Percentiles rank a stretch among this genome's conserved stretches.
Evolutionary conservation across 2,329 filamentous ascomycete species (phyloP).

Genomic region (Ceratocystis cubensis): DNA sequence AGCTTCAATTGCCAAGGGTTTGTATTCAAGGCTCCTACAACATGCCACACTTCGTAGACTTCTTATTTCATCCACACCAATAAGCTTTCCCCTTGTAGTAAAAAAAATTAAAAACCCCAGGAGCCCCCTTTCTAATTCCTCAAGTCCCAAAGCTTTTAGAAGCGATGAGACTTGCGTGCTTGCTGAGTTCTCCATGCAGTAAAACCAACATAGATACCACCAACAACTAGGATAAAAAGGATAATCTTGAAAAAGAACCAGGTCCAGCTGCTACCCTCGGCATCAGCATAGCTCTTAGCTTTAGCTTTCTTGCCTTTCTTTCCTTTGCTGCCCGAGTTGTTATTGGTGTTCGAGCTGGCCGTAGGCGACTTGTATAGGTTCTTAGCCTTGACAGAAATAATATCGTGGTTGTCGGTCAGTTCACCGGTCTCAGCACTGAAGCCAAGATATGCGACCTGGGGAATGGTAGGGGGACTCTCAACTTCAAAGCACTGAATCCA

Average conservation of each 20-base stretch:
- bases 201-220: conserved; percentile 71
- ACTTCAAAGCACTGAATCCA: conserved; percentile 86
- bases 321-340: conserved; percentile 30
- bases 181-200: conserved; percentile 64
- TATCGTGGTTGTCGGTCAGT: conserved; percentile 94
- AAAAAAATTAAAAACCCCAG: background rate
- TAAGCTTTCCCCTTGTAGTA: background rate
- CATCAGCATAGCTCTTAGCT: conserved; percentile 19
- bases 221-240: conserved; percentile 56
- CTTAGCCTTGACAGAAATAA: conserved; percentile 71
- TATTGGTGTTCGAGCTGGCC: conserved; percentile 26
- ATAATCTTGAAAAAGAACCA: conserved; percentile 70
- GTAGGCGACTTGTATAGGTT: conserved; percentile 65
- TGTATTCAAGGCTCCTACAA: conserved; percentile 6
- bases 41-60: background rate
- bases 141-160: conserved; percentile 29
- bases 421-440: conserved; percentile 88
- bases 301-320: conserved; percentile 30
- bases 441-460: conserved; percentile 60
- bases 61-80: background rate
- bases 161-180: conserved; percentile 43
- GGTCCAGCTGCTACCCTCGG: conserved; percentile 40
- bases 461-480: conserved; percentile 59
- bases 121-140: background rate
- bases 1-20: background rate